A percentile compares a stretch with the other conserved stretches of the same genome.
These are phyloP conservation scores for Knufia fluminis DNA, from an alignment of 2,329 filamentous ascomycete genomes.

Conservation along the genomic window DNA sequence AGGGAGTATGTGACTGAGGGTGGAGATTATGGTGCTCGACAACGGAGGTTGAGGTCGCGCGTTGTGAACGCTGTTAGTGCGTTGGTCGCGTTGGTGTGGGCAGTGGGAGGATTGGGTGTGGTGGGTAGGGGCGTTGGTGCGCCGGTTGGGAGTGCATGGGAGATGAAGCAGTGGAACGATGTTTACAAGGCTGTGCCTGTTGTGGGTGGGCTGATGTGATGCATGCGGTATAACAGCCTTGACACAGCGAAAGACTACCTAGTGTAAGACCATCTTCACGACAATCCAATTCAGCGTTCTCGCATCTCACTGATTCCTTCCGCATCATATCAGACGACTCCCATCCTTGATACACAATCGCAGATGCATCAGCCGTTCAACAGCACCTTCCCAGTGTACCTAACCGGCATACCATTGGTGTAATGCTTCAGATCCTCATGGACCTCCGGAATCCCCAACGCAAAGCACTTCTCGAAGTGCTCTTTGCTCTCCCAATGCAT, in stretches of 20 bases:
- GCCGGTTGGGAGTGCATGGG: constrained; percentile 43
- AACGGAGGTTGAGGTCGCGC: constrained; percentile 59
- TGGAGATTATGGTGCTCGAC: constrained; percentile 30
- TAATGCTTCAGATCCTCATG: neutral
- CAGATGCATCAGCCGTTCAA: neutral
- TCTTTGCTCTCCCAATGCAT: constrained; percentile 6
- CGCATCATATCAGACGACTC: neutral
- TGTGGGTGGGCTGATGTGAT: constrained; percentile 43
- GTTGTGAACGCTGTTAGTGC: constrained; percentile 57
- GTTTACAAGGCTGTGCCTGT: constrained; percentile 56
- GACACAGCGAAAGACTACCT: too few species aligned
- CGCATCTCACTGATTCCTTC: neutral
- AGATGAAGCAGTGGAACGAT: constrained; percentile 69
- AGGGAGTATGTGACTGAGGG: constrained; percentile 45
- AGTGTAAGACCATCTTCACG: too few species aligned
- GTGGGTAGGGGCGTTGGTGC: constrained; percentile 59
- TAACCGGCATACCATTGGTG: neutral
- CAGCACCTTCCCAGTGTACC: neutral
- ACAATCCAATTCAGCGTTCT: too few species aligned
- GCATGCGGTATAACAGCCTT: too few species aligned
- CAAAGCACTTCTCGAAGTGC: neutral
- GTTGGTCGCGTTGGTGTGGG: constrained; percentile 59
- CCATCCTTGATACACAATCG: too few species aligned
- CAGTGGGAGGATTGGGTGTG: constrained; percentile 68
- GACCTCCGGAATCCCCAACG: neutral